Evolutionary conservation across 164 flowering plant genomes (phyloP).

Genomic region (Litsea cubeba): DNA sequence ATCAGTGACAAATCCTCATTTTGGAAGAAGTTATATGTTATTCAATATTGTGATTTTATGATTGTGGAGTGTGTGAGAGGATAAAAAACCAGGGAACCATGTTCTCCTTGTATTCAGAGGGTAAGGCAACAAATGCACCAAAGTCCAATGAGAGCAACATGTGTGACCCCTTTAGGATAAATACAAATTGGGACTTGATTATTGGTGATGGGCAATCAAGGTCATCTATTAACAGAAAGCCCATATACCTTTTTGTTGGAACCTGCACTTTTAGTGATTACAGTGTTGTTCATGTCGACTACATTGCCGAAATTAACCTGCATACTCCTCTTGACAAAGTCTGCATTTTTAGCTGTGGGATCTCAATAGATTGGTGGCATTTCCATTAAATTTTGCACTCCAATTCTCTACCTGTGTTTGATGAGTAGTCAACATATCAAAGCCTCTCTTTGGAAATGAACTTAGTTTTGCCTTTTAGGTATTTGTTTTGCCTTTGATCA

Average conservation of each 20-base stretch:
- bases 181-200: conserved; percentile 64
- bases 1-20: too few relatives aligned
- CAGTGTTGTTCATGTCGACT: conserved; percentile 60
- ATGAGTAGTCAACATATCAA: neutral
- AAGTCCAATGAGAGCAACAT: conserved; percentile 64
- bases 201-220: conserved; percentile 46
- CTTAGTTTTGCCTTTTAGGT: conserved; percentile 25
- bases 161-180: conserved; percentile 57
- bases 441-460: neutral
- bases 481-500: conserved; percentile 66
- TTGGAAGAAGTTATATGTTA: neutral
- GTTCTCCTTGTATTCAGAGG: conserved; percentile 67
- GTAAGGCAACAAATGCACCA: conserved; percentile 51
- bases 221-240: conserved; percentile 47
- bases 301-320: conserved; percentile 66
- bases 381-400: neutral
- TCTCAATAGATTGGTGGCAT: conserved; percentile 43
- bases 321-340: conserved; percentile 24
- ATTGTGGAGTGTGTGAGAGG: conserved; percentile 64
- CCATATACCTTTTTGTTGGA: conserved; percentile 57
- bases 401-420: neutral
- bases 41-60: conserved; percentile 13
- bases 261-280: conserved; percentile 74
- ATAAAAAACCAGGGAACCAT: conserved; percentile 45
- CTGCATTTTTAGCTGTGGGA: conserved; percentile 62